Conservation (phyloP, 352 stramenopile species). For the Phytophthora chlamydospora region DNA sequence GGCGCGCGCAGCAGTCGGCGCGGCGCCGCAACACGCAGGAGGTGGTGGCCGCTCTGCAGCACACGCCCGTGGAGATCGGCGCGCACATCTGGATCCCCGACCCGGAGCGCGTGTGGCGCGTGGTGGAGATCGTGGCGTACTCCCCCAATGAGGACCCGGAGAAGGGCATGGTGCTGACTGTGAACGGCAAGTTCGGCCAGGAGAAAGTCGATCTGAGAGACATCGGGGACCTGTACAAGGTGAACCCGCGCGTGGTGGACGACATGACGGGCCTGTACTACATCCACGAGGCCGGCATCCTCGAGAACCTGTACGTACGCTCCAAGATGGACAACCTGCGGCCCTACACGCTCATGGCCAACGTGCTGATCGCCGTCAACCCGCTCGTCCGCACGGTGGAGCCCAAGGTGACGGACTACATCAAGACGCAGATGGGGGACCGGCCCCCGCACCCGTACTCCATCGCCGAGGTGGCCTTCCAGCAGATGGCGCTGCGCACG, state of each 20-base stretch:
- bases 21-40: conserved; percentile 76
- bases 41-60: conserved; percentile 65
- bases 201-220: conserved; percentile 82
- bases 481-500: conserved; percentile 87
- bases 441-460: conserved; percentile 84
- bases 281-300: conserved; percentile 88
- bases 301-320: conserved; percentile 81
- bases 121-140: conserved; percentile 80
- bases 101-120: conserved; percentile 80
- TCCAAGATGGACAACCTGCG: conserved; percentile 76
- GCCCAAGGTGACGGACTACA: conserved; percentile 87
- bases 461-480: conserved; percentile 88
- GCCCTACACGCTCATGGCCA: conserved; percentile 90
- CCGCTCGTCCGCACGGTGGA: conserved; percentile 82
- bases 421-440: conserved; percentile 89
- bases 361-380: conserved; percentile 89
- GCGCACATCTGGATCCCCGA: conserved; percentile 89
- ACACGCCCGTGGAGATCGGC: conserved; percentile 77
- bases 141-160: conserved; percentile 52
- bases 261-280: conserved; percentile 91
- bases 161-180: conserved; percentile 72
- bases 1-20: conserved; percentile 64
- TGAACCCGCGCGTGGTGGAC: conserved; percentile 87
- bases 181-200: conserved; percentile 72
- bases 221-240: conserved; percentile 85